Evolutionary conservation across 2,329 filamentous ascomycete species (phyloP), one percentile per base, ranked within the genome.

Genomic region (Fusarium citri): DNA sequence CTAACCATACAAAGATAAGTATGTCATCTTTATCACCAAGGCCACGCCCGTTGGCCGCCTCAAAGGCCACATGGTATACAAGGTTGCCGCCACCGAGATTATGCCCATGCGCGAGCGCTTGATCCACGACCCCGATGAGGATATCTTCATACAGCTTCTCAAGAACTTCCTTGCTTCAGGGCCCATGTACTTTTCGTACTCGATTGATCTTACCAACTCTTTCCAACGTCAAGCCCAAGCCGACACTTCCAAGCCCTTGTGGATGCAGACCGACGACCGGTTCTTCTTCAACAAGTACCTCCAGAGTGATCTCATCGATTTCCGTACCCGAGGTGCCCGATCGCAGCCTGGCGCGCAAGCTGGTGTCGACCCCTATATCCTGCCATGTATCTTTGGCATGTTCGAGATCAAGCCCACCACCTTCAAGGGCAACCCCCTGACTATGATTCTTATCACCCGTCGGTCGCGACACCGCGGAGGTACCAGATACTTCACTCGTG

Each of bases 281-380:
- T 99, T 99, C 85, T 99, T 98, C 85, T 99, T 95, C 94, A 99
- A 99, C 82, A 91, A 91, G 69, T 97, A 97, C 80, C 87, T 98
- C 50, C 93, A 95, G 79, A 91, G 92, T 10, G 94, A 98, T 76
- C 82, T 99, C 62, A 97, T 98, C 76, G 90, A 97, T 78, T 97
- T 97, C 78, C 90, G 95, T 66, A 88, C 85, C 41, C 81, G 76
- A 37, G 89, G 88, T 46, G 87, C 86, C 42, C 83, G 91, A 67
- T 87, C 88, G 58, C 88, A 92, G 56, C 85, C 86, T 25, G 91
- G 90, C 1, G 86, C 91, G 26, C 94, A 97, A 76, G 86, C 91
- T 6, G 92, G 87, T 14, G 89, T 91, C 40, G 96, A 99, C 79
- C 93, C 96, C 4, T 99, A 92, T 78, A 98, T 99, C 69, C 85